Evolutionary conservation across 345 rosid genomes (phyloP).

Genomic region (Arabis alpina): DNA sequence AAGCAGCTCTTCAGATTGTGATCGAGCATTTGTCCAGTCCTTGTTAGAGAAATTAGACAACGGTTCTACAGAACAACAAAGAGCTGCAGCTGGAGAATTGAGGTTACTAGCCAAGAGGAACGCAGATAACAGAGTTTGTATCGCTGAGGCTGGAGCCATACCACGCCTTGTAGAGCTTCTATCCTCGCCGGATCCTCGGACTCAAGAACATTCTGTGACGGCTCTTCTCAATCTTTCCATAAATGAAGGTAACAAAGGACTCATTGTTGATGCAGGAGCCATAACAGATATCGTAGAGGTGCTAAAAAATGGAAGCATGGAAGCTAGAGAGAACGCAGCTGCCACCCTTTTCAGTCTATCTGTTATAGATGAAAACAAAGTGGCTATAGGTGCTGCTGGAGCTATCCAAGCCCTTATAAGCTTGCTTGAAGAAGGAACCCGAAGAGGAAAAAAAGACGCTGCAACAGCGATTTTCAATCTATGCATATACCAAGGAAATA

Average conservation of each 20-base stretch:
- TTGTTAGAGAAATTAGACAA: slow-evolving; percentile 66
- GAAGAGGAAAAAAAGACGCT: slow-evolving; percentile 95
- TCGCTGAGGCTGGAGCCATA: slow-evolving; percentile 94
- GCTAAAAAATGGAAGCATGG: slow-evolving; percentile 88
- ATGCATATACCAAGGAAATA: slow-evolving; percentile 94
- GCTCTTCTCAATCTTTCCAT: slow-evolving; percentile 97
- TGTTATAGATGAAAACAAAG: slow-evolving; percentile 95
- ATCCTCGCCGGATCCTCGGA: slow-evolving; percentile 78
- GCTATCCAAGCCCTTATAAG: slow-evolving; percentile 91
- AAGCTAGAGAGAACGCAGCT: slow-evolving; percentile 98
- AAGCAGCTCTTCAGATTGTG: slow-evolving; percentile 76
- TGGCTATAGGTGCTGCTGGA: slow-evolving; percentile 93
- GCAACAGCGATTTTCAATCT: slow-evolving; percentile 97
- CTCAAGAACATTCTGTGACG: slow-evolving; percentile 97
- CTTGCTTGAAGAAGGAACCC: slow-evolving; percentile 84
- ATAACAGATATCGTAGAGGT: slow-evolving; percentile 93
- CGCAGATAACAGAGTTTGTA: slow-evolving; percentile 91
- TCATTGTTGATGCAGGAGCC: slow-evolving; percentile 93
- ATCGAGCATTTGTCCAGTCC: slow-evolving; percentile 64
- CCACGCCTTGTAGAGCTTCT: slow-evolving; percentile 87
- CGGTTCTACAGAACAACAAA: slow-evolving; percentile 73
- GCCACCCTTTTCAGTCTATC: slow-evolving; percentile 97
- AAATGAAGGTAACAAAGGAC: slow-evolving; percentile 87
- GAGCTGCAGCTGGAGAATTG: slow-evolving; percentile 97
- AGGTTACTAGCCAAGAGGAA: slow-evolving; percentile 93